Evolutionary conservation across 2,329 filamentous ascomycete genomes (phyloP).

Genomic region (Colletotrichum theobromicola): DNA sequence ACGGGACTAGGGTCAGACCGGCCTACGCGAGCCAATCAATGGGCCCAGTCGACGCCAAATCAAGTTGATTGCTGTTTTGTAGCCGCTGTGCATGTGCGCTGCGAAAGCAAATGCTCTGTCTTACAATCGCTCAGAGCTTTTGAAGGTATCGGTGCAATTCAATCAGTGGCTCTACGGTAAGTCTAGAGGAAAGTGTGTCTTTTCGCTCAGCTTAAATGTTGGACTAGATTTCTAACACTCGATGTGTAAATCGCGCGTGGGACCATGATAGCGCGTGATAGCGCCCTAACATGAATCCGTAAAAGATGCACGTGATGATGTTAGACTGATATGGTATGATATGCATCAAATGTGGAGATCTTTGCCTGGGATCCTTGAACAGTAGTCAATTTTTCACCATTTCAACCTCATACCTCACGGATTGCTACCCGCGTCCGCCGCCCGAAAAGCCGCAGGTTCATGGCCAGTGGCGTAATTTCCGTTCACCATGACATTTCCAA

Average conservation of each 20-base stretch:
- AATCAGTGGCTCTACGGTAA: not conserved
- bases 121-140: not conserved
- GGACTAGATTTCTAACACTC: not conserved
- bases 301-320: fast-evolving
- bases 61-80: not conserved
- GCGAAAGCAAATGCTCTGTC: not conserved
- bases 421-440: not conserved
- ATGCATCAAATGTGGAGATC: not conserved
- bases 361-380: not conserved
- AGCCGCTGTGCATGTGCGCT: not conserved
- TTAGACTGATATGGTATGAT: not conserved
- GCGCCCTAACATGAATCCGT: fast-evolving
- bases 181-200: not conserved
- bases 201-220: not conserved
- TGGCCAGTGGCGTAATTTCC: not conserved
- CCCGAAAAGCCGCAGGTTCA: not conserved
- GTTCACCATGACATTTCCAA: not conserved
- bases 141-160: not conserved
- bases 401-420: not conserved
- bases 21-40: not conserved
- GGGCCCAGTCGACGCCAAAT: not conserved
- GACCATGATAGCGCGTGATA: not conserved
- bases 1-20: not conserved
- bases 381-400: not conserved
- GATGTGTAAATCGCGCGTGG: too few relatives aligned